Evolutionary conservation across 2,329 filamentous ascomycete genomes (phyloP).

Genomic region (Calonectria pauciramosa): DNA sequence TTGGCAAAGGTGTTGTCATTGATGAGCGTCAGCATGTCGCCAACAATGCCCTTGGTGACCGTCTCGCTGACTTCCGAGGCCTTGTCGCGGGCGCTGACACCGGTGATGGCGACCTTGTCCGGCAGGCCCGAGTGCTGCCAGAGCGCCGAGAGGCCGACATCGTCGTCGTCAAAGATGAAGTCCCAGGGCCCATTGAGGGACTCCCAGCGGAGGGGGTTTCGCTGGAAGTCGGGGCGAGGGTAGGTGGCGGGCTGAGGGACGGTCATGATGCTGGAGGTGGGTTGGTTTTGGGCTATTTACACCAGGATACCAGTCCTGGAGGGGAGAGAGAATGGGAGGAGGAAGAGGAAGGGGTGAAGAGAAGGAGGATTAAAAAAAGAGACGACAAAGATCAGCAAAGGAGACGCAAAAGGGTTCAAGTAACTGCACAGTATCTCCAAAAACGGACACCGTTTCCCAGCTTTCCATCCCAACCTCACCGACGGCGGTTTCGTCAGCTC

Average conservation of each 20-base stretch:
- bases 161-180: slow-evolving; percentile 75
- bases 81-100: slow-evolving; percentile 43
- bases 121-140: slow-evolving; percentile 70
- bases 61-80: slow-evolving; percentile 52
- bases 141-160: slow-evolving; percentile 64
- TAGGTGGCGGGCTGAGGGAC: slow-evolving; percentile 53
- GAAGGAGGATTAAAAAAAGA: background rate
- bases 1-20: slow-evolving; percentile 58
- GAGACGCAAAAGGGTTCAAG: background rate
- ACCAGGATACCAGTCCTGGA: background rate
- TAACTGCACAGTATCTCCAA: background rate
- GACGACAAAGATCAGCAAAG: background rate
- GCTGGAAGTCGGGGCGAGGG: slow-evolving; percentile 75
- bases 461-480: background rate
- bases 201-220: slow-evolving; percentile 67
- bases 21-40: slow-evolving; percentile 62
- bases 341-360: background rate
- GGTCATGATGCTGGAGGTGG: slow-evolving; percentile 37
- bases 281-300: background rate
- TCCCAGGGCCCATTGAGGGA: slow-evolving; percentile 75
- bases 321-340: background rate
- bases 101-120: slow-evolving; percentile 50
- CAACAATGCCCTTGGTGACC: slow-evolving; percentile 61
- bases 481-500: slow-evolving; percentile 8
- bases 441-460: background rate